Conservation (phyloP, 73 alveolate genomes). For the Symbiodinium pilosum region DNA sequence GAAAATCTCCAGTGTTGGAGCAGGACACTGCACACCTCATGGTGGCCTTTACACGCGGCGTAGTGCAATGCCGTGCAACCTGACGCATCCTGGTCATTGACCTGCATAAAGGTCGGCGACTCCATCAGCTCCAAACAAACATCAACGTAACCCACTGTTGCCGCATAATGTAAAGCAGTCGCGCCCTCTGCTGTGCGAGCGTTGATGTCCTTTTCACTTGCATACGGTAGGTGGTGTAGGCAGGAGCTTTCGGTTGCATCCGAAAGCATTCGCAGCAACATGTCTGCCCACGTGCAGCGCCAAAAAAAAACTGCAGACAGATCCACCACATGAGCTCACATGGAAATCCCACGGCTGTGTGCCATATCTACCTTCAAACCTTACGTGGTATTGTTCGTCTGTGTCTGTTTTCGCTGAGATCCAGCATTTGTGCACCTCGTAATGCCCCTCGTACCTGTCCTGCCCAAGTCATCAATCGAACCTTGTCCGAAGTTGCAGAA, state of each 20-base stretch:
- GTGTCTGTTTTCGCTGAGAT: no score
- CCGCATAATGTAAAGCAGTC: slow-evolving; percentile 65
- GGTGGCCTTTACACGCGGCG: slow-evolving; percentile 67
- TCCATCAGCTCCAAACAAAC: slow-evolving; percentile 54
- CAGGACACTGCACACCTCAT: slow-evolving; percentile 10
- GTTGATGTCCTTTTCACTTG: slow-evolving; percentile 1
- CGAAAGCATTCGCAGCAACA: slow-evolving; percentile 7
- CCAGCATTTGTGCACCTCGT: no score
- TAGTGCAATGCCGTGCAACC: slow-evolving; percentile 87
- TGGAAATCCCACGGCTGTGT: not conserved
- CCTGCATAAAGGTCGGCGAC: slow-evolving; percentile 11
- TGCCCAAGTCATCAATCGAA: no score
- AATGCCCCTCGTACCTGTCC: no score
- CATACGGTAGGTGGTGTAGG: not conserved
- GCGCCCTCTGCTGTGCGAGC: slow-evolving; percentile 45
- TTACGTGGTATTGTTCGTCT: no score
- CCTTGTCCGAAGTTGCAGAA: no score
- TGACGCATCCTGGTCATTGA: slow-evolving; percentile 35
- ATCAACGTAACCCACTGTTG: slow-evolving; percentile 57
- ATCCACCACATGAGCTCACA: not conserved
- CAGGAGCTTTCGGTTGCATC: not conserved
- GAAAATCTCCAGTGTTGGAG: slow-evolving; percentile 51
- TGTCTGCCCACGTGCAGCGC: not conserved
- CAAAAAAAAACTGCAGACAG: no score
- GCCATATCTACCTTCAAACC: no score